A percentile compares a stretch with the other conserved stretches of the same genome.
These are phyloP conservation scores for Setaria italica DNA, from an alignment of 202 grass and related monocot genomes.

Conservation along the genomic window DNA sequence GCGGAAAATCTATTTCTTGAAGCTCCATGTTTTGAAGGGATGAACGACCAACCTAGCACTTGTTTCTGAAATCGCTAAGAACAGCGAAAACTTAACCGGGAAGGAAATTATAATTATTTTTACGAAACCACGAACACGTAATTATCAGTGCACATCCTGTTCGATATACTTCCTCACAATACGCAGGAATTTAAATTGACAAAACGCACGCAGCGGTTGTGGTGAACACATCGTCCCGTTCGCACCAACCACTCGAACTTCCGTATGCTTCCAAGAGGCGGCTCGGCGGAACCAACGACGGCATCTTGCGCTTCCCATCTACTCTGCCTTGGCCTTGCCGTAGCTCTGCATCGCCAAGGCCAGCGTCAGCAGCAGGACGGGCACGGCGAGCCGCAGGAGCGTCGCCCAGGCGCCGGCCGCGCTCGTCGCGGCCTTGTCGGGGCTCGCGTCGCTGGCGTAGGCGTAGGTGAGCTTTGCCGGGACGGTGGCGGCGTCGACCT, in stretches of 20 bases:
- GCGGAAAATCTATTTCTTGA: too few relatives aligned
- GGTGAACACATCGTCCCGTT: not conserved
- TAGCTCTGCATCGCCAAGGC: slow-evolving; percentile 61
- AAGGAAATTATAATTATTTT: not conserved
- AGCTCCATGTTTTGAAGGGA: too few relatives aligned
- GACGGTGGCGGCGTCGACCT: slow-evolving; percentile 58
- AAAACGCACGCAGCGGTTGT: not conserved
- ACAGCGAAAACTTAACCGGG: not conserved
- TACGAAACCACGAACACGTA: not conserved
- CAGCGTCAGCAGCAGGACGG: slow-evolving; percentile 54
- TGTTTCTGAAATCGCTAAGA: not conserved
- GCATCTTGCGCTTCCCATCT: not conserved
- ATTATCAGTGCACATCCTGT: not conserved
- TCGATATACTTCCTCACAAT: not conserved
- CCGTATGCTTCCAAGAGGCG: slow-evolving; percentile 39
- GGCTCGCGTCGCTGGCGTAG: not conserved
- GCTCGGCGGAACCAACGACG: slow-evolving; percentile 23
- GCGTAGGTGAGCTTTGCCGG: slow-evolving; percentile 33
- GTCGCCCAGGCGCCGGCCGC: slow-evolving; percentile 27
- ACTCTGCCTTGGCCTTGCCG: slow-evolving; percentile 45
- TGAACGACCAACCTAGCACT: not conserved
- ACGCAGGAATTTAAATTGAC: not conserved
- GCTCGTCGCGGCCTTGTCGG: not conserved
- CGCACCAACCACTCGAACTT: not conserved
- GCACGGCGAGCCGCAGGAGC: slow-evolving; percentile 56